These are phyloP conservation scores for Lachancea lanzarotensis DNA, from an alignment of 805 yeast genomes.

Conservation along the genomic window DNA sequence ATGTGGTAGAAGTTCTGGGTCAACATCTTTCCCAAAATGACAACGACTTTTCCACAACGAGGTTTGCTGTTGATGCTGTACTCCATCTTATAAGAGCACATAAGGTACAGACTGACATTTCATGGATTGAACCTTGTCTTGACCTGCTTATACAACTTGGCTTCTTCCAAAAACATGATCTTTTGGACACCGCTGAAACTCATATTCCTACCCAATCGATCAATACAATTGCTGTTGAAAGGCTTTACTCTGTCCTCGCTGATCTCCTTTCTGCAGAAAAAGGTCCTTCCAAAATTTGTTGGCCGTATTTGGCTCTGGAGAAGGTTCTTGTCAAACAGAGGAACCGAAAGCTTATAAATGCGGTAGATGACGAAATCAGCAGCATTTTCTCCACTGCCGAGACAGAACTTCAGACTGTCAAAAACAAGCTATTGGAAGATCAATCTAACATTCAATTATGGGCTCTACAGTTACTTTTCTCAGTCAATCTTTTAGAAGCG, in stretches of 20 bases:
- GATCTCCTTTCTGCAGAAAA: constrained; percentile 41
- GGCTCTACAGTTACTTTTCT: constrained; percentile 70
- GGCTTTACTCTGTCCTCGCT: constrained; percentile 62
- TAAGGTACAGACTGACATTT: constrained; percentile 27
- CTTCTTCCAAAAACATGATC: constrained; percentile 21
- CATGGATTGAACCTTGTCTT: constrained; percentile 30
- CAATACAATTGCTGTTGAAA: constrained; percentile 45
- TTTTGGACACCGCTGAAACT: background rate
- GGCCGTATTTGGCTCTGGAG: constrained; percentile 54
- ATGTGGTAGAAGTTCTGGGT: background rate
- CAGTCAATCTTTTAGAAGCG: constrained; percentile 70
- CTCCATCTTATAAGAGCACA: constrained; percentile 46
- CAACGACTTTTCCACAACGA: background rate
- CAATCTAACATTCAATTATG: constrained; percentile 34
- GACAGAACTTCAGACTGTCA: constrained; percentile 37
- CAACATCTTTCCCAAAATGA: constrained; percentile 10
- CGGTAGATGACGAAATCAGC: constrained; percentile 55
- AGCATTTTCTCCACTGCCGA: constrained; percentile 44
- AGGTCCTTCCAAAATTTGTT: constrained; percentile 25
- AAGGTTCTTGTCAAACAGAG: constrained; percentile 31
- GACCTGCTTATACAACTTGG: constrained; percentile 28
- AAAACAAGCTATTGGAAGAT: constrained; percentile 14
- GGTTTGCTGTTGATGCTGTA: constrained; percentile 56
- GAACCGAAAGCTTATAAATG: constrained; percentile 28
- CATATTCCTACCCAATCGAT: constrained; percentile 17